Percentiles rank a stretch among this genome's conserved stretches.
Evolutionary conservation across 164 flowering plant genomes (phyloP).

Genomic region (Houttuynia cordata): DNA sequence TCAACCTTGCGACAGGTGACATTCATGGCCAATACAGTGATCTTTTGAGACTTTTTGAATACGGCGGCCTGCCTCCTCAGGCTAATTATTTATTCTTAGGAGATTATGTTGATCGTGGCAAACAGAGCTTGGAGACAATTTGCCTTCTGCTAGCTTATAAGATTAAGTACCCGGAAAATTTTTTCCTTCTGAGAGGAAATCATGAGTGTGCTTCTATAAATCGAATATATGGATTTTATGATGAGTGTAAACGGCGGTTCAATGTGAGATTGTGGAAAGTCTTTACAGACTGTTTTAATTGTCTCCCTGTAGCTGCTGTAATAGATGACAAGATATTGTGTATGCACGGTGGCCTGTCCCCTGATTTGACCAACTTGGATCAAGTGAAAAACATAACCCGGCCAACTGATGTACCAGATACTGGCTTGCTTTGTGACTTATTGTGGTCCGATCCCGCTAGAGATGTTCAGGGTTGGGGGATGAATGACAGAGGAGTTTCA

Average conservation of each 20-base stretch:
- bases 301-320: conserved; percentile 80
- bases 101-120: conserved; percentile 83
- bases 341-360: conserved; percentile 92
- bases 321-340: conserved; percentile 78
- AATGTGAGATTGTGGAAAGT: conserved; percentile 68
- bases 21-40: conserved; percentile 78
- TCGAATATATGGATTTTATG: conserved; percentile 79
- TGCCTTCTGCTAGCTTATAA: conserved; percentile 77
- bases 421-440: conserved; percentile 76
- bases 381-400: conserved; percentile 52
- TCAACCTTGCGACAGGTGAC: conserved; percentile 21
- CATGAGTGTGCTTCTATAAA: conserved; percentile 78
- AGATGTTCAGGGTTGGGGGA: conserved; percentile 67
- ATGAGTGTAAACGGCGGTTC: conserved; percentile 75
- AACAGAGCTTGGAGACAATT: conserved; percentile 74
- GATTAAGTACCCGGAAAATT: conserved; percentile 68
- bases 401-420: conserved; percentile 72
- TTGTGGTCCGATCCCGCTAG: conserved; percentile 83
- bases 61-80: conserved; percentile 72
- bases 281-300: conserved; percentile 70
- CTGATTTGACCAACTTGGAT: conserved; percentile 58
- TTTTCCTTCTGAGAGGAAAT: conserved; percentile 67
- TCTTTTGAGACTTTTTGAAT: conserved; percentile 67
- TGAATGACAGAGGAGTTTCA: conserved; percentile 81
- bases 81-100: conserved; percentile 72